Evolutionary conservation across 805 yeast genomes (phyloP).

Genomic region (Torulaspora maleeae): DNA sequence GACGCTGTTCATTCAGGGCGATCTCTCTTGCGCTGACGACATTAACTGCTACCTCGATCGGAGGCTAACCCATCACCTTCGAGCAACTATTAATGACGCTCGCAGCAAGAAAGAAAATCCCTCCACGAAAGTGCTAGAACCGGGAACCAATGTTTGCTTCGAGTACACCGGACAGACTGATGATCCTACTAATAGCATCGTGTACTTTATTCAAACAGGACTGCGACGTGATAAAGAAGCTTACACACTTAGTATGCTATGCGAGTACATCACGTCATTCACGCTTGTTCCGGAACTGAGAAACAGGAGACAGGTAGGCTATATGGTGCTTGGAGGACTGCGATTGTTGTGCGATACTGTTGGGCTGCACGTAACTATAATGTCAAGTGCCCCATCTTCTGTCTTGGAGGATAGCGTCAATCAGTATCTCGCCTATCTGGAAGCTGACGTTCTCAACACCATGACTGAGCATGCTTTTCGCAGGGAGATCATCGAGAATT

Average conservation of each 20-base stretch:
- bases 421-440: constrained; percentile 44
- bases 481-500: constrained; percentile 36
- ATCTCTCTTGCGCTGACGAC: constrained; percentile 31
- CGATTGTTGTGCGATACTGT: constrained; percentile 47
- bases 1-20: constrained; percentile 51
- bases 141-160: constrained; percentile 37
- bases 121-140: constrained; percentile 37
- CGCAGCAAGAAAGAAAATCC: neutral
- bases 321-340: constrained; percentile 54
- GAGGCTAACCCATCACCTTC: constrained; percentile 29
- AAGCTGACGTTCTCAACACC: constrained; percentile 23
- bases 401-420: constrained; percentile 45
- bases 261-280: constrained; percentile 44
- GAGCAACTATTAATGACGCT: constrained; percentile 1
- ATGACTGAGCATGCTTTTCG: constrained; percentile 39
- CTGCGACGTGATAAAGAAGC: constrained; percentile 35
- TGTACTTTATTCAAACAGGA: constrained; percentile 56
- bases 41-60: constrained; percentile 27
- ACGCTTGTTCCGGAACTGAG: constrained; percentile 47
- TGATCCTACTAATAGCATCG: constrained; percentile 52
- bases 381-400: constrained; percentile 47
- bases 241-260: constrained; percentile 43
- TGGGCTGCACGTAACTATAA: constrained; percentile 55
- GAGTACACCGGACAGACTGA: constrained; percentile 36
- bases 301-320: constrained; percentile 56